phyloP scores from a whole-genome alignment of 768 basidiomycete genomes.

The Leccinum broughii region DNA sequence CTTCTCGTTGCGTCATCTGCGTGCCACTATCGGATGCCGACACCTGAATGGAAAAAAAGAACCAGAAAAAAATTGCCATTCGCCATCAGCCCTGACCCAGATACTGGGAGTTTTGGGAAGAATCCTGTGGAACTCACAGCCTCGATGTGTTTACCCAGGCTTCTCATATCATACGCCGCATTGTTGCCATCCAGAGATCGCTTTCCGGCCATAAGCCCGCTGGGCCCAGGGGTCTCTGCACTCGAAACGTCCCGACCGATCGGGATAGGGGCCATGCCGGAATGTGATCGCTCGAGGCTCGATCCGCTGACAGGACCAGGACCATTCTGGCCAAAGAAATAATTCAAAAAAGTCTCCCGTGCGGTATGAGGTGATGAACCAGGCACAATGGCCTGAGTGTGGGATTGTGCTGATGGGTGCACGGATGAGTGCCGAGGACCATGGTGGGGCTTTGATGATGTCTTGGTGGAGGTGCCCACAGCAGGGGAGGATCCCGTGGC shows the following conservation, averaged over 20 bases:
- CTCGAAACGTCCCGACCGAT: slow-evolving; percentile 68
- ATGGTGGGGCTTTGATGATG: slow-evolving; percentile 29
- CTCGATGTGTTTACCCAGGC: slow-evolving; percentile 95
- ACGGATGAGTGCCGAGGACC: slow-evolving; percentile 37
- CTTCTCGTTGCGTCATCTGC: slow-evolving; percentile 78
- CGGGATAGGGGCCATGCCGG: slow-evolving; percentile 37
- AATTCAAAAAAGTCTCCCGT: slow-evolving; percentile 92
- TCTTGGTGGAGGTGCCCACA: slow-evolving; percentile 25
- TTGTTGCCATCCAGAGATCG: slow-evolving; percentile 69
- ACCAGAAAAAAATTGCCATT: not conserved
- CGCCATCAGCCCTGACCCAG: slow-evolving; percentile 13
- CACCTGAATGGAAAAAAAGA: slow-evolving; percentile 39
- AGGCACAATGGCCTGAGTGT: slow-evolving; percentile 34
- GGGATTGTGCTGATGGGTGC: slow-evolving; percentile 33
- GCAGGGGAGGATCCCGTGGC: slow-evolving; percentile 40
- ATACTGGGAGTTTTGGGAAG: slow-evolving; percentile 7
- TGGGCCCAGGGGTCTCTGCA: slow-evolving; percentile 47
- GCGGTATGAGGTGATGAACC: slow-evolving; percentile 54
- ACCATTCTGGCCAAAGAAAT: slow-evolving; percentile 94
- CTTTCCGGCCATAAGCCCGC: slow-evolving; percentile 69
- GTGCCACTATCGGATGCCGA: slow-evolving; percentile 58
- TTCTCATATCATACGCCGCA: slow-evolving; percentile 98
- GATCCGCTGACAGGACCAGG: slow-evolving; percentile 68
- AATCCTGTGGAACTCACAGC: slow-evolving; percentile 61
- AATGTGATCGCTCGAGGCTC: slow-evolving; percentile 43